Percentiles rank a stretch among this genome's conserved stretches.
Evolutionary conservation across 345 rosid genomes (phyloP).

Genomic region (Salix brachista): DNA sequence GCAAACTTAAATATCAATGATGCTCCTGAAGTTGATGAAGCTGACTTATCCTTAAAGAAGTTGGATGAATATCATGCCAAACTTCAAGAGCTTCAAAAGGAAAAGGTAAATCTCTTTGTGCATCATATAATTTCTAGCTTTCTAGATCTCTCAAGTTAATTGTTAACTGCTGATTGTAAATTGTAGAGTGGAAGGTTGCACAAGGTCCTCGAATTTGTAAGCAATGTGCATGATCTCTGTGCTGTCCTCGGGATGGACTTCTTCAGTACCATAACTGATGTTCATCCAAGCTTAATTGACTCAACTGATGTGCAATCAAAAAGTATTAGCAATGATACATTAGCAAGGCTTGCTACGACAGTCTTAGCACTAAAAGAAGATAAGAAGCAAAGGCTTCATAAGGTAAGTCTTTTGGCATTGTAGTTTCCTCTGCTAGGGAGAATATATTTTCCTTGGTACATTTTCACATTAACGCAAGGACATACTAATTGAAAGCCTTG

Average conservation of each 20-base stretch:
- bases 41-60: constrained; percentile 77
- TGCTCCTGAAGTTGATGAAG: constrained; percentile 68
- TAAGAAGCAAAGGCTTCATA: constrained; percentile 79
- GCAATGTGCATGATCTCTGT: constrained; percentile 93
- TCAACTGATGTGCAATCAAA: constrained; percentile 54
- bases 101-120: constrained; percentile 55
- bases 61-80: constrained; percentile 66
- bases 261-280: constrained; percentile 69
- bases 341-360: constrained; percentile 70
- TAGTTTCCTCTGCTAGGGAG: background rate
- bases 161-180: constrained; percentile 20
- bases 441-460: background rate
- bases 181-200: constrained; percentile 79
- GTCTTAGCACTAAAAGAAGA: constrained; percentile 76
- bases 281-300: constrained; percentile 94
- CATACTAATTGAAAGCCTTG: background rate
- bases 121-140: background rate
- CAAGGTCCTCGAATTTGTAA: constrained; percentile 85
- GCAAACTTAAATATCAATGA: constrained; percentile 51
- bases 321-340: constrained; percentile 92
- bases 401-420: constrained; percentile 38
- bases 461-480: background rate
- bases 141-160: background rate
- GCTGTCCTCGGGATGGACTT: constrained; percentile 89
- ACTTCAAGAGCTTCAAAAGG: constrained; percentile 88